Conservation (phyloP, 805 yeast species). For the Candida tammaniensis region DNA sequence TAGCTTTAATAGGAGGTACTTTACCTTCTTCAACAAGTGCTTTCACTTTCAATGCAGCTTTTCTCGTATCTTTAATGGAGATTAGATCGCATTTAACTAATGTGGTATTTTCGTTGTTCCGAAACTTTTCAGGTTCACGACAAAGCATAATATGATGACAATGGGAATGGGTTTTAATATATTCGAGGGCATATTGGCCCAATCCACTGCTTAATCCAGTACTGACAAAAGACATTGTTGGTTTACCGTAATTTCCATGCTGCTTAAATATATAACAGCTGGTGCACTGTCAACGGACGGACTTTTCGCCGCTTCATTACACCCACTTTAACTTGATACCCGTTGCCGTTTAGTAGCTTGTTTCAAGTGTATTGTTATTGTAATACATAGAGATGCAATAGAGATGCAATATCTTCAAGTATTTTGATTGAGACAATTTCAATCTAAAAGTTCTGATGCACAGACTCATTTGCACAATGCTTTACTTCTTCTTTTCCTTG, state of each 20-base stretch:
- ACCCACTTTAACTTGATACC: too few species aligned
- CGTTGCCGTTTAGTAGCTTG: too few species aligned
- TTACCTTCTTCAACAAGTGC: neutral
- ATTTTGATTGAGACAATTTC: too few species aligned
- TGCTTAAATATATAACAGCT: too few species aligned
- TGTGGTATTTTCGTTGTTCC: neutral
- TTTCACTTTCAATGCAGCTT: slow-evolving; percentile 1
- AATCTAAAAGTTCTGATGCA: too few species aligned
- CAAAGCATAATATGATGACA: slow-evolving; percentile 9
- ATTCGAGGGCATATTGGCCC: neutral
- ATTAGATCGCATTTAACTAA: slow-evolving; percentile 5
- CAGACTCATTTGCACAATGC: too few species aligned
- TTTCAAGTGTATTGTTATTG: too few species aligned
- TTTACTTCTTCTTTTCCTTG: neutral
- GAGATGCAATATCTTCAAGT: too few species aligned
- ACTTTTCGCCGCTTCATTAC: too few species aligned
- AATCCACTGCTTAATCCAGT: slow-evolving; percentile 5
- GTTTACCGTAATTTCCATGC: too few species aligned
- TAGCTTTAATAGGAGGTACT: slow-evolving; percentile 6
- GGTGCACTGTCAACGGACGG: too few species aligned
- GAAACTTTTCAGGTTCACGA: neutral
- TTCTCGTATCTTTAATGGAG: slow-evolving; percentile 3
- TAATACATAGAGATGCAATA: too few species aligned
- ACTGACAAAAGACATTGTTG: slow-evolving; percentile 3
- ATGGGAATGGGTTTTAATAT: neutral